Evolutionary conservation across 139 green algal genomes (phyloP), one percentile per base, ranked within the genome.

Genomic region (Pycnococcus provasolii): DNA sequence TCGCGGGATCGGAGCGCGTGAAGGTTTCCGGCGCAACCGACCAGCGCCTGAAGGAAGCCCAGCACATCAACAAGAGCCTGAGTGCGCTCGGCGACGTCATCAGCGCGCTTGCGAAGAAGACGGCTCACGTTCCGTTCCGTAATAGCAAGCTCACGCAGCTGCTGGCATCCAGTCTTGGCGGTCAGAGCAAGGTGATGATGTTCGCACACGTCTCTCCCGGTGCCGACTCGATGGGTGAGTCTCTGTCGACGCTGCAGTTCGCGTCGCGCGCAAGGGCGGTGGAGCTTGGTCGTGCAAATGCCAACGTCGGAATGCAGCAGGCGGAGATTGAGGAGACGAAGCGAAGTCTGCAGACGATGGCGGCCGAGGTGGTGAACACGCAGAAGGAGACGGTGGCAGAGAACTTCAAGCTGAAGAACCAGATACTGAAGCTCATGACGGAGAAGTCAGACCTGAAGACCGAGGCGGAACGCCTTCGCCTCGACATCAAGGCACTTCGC

Each of bases 141-240:
- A 96, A 96, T 85, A 89, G 77, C 73, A 95, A 94, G 82, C 84
- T 96, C 39, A 96, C 90, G 0, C 84, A 85, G 76, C 79, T 95
- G 44, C 64, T 84, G 63, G 71, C 81, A 66, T 72, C 81, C 42
- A 72, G 58, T 4, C 58, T 84, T 40, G 72, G 64, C 41, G 77
- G 68, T 26, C 11, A 72, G 11, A 46, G 53, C 60, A 75, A 79
- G 60, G 58, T 68, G 6, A 43, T 78, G 48, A 65, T 73, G 54
- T 39, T 64, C 58, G 42, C 42, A 13, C 58, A 64, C 58, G 70
- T 76, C 39, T 54, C 13, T 4, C 70, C 70, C 2, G 63, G 70
- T 3, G 50, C 7, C 2, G 44, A 39, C 13, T 51, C 48, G 26
- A 42, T 51, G 26, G 7, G 61, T 9, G 70, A 76, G 70, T 60